phyloP scores from a whole-genome alignment of 2,329 filamentous ascomycete genomes.

The Aspergillus felis region DNA sequence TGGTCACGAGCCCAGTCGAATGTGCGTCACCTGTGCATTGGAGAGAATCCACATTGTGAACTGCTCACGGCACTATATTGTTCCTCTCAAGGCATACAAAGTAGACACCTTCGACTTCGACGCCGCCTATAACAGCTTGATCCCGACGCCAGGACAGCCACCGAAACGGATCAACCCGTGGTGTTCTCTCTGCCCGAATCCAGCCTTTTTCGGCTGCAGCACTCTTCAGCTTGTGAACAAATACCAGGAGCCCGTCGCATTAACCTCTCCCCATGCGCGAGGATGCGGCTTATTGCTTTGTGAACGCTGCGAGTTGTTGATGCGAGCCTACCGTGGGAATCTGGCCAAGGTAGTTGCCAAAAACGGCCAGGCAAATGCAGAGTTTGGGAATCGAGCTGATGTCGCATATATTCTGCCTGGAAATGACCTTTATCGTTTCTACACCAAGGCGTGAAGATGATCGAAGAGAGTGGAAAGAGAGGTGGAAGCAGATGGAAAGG shows the following conservation, averaged over 20 bases:
- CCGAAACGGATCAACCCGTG: constrained; percentile 22
- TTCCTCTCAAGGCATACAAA: constrained; percentile 18
- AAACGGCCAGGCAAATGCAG: constrained; percentile 8
- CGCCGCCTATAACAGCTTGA: constrained; percentile 23
- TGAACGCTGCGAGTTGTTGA: constrained; percentile 19
- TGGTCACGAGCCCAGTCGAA: constrained; percentile 28
- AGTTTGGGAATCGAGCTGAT: constrained; percentile 22
- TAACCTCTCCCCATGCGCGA: constrained; percentile 3
- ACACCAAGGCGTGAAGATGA: neutral
- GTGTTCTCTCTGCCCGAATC: constrained; percentile 41
- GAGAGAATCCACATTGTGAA: constrained; percentile 30
- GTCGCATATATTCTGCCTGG: constrained; percentile 21
- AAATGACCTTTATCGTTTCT: constrained; percentile 16
- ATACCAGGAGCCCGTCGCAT: constrained; percentile 11
- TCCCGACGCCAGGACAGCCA: constrained; percentile 12
- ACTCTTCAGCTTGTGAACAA: constrained; percentile 7
- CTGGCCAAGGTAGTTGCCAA: constrained; percentile 15
- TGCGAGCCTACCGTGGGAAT: constrained; percentile 14
- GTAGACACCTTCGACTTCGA: constrained; percentile 17
- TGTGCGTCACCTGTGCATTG: constrained; percentile 38
- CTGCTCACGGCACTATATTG: constrained; percentile 32
- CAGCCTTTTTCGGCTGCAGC: constrained; percentile 36
- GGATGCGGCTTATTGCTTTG: constrained; percentile 32
- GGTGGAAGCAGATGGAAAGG: neutral
- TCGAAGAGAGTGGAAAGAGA: neutral